These are phyloP conservation scores for Pythium aphanidermatum DNA, from an alignment of 352 stramenopile species.

Conservation along the genomic window DNA sequence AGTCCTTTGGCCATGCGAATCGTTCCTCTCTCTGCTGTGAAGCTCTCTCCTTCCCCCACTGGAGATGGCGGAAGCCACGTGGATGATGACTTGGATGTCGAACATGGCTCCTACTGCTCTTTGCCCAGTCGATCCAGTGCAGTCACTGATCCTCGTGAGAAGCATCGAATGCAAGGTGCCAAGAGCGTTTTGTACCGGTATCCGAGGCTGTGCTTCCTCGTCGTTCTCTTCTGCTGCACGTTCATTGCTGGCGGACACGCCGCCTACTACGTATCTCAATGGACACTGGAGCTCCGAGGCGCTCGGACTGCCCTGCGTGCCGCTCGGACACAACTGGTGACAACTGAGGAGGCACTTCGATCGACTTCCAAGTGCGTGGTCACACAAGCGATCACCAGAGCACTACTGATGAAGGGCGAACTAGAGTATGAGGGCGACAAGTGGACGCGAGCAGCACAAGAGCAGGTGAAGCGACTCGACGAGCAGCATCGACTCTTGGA, in stretches of 20 bases:
- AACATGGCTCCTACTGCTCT: background rate
- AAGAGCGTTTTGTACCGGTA: slow-evolving; percentile 23
- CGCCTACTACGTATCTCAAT: slow-evolving; percentile 29
- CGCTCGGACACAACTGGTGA: slow-evolving; percentile 25
- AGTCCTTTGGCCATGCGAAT: too few species aligned
- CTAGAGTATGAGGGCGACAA: too few species aligned
- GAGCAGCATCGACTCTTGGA: too few species aligned
- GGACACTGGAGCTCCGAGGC: slow-evolving; percentile 21
- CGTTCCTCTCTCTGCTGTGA: background rate
- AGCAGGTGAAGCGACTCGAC: too few species aligned
- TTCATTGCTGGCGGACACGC: slow-evolving; percentile 37
- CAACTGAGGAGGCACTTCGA: slow-evolving; percentile 25
- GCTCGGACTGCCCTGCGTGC: slow-evolving; percentile 23
- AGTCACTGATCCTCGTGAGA: too few species aligned
- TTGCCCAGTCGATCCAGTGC: background rate
- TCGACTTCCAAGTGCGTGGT: slow-evolving; percentile 30
- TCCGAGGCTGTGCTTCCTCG: slow-evolving; percentile 44
- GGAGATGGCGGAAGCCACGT: background rate
- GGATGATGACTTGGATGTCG: slow-evolving; percentile 2
- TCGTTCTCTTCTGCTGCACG: slow-evolving; percentile 37
- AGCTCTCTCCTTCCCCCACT: background rate
- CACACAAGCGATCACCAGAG: too few species aligned
- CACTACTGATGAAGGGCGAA: too few species aligned
- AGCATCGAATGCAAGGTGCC: background rate
- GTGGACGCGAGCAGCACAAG: too few species aligned